Conservation (phyloP, 495 filamentous ascomycete genomes). For the Cetradonia linearis region DNA sequence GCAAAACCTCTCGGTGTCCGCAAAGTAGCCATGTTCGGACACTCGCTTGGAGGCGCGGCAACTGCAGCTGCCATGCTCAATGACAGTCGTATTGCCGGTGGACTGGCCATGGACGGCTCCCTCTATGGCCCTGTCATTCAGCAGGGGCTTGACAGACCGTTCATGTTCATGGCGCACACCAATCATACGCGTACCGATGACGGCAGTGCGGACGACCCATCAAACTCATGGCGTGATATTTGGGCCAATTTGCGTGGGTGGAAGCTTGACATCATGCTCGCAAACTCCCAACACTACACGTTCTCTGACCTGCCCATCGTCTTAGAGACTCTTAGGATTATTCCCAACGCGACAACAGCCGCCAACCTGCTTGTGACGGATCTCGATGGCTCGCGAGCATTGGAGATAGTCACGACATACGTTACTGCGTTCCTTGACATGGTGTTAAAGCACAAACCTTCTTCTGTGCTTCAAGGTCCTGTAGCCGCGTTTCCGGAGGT, state of each 20-base stretch:
- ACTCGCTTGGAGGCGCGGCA: slow-evolving; percentile 47
- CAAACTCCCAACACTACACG: slow-evolving; percentile 24
- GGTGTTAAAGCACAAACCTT: slow-evolving; percentile 5
- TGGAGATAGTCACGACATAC: slow-evolving; percentile 14
- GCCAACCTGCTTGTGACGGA: background rate
- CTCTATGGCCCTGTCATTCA: slow-evolving; percentile 29
- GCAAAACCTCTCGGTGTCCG: slow-evolving; percentile 10
- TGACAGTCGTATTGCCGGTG: slow-evolving; percentile 36
- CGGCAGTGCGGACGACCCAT: background rate
- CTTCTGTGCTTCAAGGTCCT: slow-evolving; percentile 9
- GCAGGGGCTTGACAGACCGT: slow-evolving; percentile 26
- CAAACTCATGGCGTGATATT: slow-evolving; percentile 22
- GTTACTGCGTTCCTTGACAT: slow-evolving; percentile 10
- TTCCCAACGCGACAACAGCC: slow-evolving; percentile 3
- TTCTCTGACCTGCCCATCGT: slow-evolving; percentile 25
- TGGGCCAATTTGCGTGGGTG: slow-evolving; percentile 26
- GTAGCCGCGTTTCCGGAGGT: slow-evolving; percentile 12
- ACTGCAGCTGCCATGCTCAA: slow-evolving; percentile 33
- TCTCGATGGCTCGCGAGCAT: slow-evolving; percentile 10
- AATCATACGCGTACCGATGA: slow-evolving; percentile 24
- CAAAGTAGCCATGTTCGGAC: slow-evolving; percentile 37
- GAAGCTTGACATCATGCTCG: slow-evolving; percentile 28
- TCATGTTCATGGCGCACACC: slow-evolving; percentile 27
- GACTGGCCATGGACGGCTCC: slow-evolving; percentile 39
- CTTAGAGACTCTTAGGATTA: slow-evolving; percentile 8